A percentile compares a stretch with the other conserved stretches of the same genome.
Conservation (phyloP, 192 early-diverging fungal species). For the Mortierella claussenii region DNA sequence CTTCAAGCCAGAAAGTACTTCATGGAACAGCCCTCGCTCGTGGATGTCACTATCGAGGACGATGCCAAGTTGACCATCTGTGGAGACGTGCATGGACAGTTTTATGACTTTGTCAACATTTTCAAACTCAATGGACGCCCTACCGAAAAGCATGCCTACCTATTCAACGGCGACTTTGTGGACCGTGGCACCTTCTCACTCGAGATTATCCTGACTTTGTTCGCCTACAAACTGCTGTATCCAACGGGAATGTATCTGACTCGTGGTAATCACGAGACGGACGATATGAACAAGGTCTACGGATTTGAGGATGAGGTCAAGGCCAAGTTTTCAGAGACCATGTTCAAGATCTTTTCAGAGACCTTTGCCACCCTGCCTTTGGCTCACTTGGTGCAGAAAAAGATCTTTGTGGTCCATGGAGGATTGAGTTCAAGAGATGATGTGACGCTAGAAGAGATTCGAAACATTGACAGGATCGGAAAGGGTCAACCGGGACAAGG, state of each 20-base stretch:
- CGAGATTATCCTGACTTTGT: slow-evolving; percentile 93
- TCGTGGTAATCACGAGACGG: slow-evolving; percentile 98
- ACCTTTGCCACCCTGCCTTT: slow-evolving; percentile 95
- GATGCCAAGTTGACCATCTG: slow-evolving; percentile 88
- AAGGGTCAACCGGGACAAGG: slow-evolving; percentile 76
- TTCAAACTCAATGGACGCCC: slow-evolving; percentile 95
- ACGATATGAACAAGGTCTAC: slow-evolving; percentile 99
- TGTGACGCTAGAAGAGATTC: slow-evolving; percentile 92
- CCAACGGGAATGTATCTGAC: slow-evolving; percentile 87
- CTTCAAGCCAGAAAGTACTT: slow-evolving; percentile 80
- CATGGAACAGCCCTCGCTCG: slow-evolving; percentile 79
- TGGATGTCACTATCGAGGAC: slow-evolving; percentile 85
- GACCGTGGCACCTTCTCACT: slow-evolving; percentile 98
- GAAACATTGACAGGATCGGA: slow-evolving; percentile 84
- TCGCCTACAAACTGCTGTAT: slow-evolving; percentile 91
- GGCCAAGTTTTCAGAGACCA: slow-evolving; percentile 90
- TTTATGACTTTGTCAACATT: slow-evolving; percentile 96
- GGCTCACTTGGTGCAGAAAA: slow-evolving; percentile 89
- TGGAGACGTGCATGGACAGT: slow-evolving; percentile 99
- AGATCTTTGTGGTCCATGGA: slow-evolving; percentile 97
- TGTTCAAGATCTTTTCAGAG: slow-evolving; percentile 96
- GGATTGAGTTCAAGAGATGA: slow-evolving; percentile 92
- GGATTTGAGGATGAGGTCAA: slow-evolving; percentile 99
- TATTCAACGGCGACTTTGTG: slow-evolving; percentile 99
- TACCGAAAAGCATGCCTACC: slow-evolving; percentile 81